Evolutionary conservation across 2,329 filamentous ascomycete species (phyloP).

Genomic region (Hymenoscyphus salicellus): DNA sequence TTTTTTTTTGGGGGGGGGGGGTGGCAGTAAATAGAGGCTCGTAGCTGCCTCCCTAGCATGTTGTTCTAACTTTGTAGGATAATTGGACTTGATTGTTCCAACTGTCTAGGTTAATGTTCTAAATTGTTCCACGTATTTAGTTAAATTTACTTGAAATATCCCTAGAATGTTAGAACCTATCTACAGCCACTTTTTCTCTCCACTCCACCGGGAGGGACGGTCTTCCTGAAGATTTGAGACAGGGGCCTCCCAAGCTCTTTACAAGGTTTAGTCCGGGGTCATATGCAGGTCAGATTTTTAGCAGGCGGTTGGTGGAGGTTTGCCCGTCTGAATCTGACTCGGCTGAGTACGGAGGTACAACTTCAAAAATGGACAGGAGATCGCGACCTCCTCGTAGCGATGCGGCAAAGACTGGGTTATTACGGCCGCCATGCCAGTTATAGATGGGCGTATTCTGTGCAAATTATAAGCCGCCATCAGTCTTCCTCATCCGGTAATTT

Average conservation of each 20-base stretch:
- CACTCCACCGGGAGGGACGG: too few species aligned
- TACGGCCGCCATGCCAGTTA: neutral
- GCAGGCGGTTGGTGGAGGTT: neutral
- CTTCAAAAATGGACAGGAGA: neutral
- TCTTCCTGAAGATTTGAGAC: neutral
- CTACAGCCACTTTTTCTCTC: too few species aligned
- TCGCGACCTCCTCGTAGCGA: neutral
- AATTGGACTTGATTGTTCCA: too few species aligned
- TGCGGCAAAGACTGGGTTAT: neutral
- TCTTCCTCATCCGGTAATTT: neutral
- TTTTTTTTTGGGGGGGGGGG: too few species aligned
- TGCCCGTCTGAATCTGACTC: neutral
- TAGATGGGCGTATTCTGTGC: neutral
- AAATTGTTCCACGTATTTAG: too few species aligned
- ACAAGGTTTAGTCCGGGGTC: neutral
- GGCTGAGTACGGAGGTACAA: neutral
- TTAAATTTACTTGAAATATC: too few species aligned
- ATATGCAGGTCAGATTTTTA: neutral
- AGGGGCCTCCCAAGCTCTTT: neutral
- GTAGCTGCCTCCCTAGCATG: too few species aligned
- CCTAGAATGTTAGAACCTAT: too few species aligned
- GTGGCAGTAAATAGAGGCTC: too few species aligned
- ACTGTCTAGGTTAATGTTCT: too few species aligned
- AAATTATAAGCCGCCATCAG: neutral
- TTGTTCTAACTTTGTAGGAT: too few species aligned